phyloP scores from a whole-genome alignment of 345 rosid genomes.

The Limnanthes douglasii region DNA sequence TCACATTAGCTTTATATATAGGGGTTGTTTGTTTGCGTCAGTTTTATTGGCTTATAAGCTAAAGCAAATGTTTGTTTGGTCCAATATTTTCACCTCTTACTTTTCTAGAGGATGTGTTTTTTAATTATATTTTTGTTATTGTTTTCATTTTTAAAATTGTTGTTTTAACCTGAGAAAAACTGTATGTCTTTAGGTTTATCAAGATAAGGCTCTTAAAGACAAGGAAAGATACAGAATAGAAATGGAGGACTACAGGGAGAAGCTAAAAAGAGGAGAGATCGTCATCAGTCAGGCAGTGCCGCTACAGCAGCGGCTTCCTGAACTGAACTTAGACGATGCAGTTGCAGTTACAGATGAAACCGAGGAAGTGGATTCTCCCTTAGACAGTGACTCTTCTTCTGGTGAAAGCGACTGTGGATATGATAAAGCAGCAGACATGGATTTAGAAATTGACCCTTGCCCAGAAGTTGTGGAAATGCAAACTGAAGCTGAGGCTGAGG shows the following conservation, averaged over 20 bases:
- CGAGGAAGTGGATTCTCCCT: slow-evolving; percentile 36
- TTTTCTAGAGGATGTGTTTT: too few relatives aligned
- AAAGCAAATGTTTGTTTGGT: too few relatives aligned
- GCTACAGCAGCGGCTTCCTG: slow-evolving; percentile 54
- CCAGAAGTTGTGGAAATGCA: too few relatives aligned
- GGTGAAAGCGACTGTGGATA: slow-evolving; percentile 48
- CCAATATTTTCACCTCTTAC: too few relatives aligned
- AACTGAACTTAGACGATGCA: slow-evolving; percentile 23
- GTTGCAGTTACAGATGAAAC: slow-evolving; percentile 32
- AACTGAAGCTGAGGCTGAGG: too few relatives aligned
- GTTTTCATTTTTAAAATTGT: not conserved
- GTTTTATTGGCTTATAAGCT: too few relatives aligned
- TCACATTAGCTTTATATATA: too few relatives aligned
- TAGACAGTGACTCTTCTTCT: slow-evolving; percentile 29
- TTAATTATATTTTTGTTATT: not conserved
- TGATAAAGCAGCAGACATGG: too few relatives aligned
- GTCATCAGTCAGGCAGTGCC: slow-evolving; percentile 54
- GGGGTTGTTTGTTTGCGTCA: too few relatives aligned
- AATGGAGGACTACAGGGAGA: slow-evolving; percentile 80
- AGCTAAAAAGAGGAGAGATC: slow-evolving; percentile 36
- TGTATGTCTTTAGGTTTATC: slow-evolving; percentile 35
- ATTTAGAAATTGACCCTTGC: too few relatives aligned
- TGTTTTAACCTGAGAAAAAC: not conserved
- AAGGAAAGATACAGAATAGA: slow-evolving; percentile 80
- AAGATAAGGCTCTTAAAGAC: slow-evolving; percentile 70